Evolutionary conservation across 768 basidiomycete species (phyloP).

Genomic region (Mrakia gelida): DNA sequence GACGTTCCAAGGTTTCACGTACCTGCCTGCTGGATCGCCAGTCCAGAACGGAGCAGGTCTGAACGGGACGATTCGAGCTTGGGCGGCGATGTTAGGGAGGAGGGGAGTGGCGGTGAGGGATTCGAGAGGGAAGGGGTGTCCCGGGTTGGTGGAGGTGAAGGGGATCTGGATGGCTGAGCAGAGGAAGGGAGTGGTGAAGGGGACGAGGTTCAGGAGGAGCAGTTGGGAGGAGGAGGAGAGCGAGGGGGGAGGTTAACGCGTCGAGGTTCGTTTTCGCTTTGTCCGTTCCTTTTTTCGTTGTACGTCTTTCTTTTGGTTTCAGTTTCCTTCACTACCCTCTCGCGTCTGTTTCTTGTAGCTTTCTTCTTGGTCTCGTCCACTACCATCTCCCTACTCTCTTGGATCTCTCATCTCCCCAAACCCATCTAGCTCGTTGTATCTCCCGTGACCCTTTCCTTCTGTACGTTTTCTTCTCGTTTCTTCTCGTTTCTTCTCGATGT

Average conservation of each 20-base stretch:
- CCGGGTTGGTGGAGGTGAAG: slow-evolving; percentile 18
- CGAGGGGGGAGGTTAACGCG: slow-evolving; percentile 21
- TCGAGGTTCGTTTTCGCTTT: neutral
- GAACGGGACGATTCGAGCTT: slow-evolving; percentile 39
- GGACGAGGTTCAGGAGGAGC: slow-evolving; percentile 10
- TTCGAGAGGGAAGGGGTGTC: slow-evolving; percentile 38
- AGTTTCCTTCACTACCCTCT: neutral
- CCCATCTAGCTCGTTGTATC: too few species aligned
- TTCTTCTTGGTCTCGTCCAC: too few species aligned
- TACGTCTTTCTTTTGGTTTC: neutral
- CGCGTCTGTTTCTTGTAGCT: too few species aligned
- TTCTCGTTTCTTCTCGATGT: neutral
- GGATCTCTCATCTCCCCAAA: neutral
- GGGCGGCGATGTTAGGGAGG: slow-evolving; percentile 33
- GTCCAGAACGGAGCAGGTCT: slow-evolving; percentile 40
- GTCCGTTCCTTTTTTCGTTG: neutral
- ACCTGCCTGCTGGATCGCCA: slow-evolving; percentile 35
- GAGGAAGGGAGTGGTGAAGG: neutral
- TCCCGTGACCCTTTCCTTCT: neutral
- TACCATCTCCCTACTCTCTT: neutral
- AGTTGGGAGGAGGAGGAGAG: slow-evolving; percentile 27
- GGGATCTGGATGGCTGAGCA: slow-evolving; percentile 17
- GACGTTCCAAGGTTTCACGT: slow-evolving; percentile 4
- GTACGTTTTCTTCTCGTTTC: neutral
- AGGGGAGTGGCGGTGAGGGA: slow-evolving; percentile 38